Evolutionary conservation across 768 basidiomycete species (phyloP), one percentile per base, ranked within the genome.

Genomic region (Guyanaporus albipodus): DNA sequence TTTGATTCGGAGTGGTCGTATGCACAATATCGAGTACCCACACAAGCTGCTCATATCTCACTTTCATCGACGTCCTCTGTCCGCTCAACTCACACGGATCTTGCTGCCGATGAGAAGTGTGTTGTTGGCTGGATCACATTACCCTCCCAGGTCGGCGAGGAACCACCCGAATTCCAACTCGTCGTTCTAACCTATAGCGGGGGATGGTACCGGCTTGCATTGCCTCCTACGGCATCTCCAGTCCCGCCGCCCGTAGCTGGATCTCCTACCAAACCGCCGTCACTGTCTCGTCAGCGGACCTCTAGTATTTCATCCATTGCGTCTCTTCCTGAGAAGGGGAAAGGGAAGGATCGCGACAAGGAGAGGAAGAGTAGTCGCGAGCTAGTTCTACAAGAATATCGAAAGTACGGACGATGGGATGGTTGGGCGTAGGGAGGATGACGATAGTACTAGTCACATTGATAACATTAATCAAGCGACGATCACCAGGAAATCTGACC

Each of bases 1-100:
- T 93, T 96, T 61, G 83, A 84, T 59, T 93, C 91, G n/a, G 86
- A 93, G 64, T 95, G 92, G 93, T 94, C 92, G 0, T 93, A 95
- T 60, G 90, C 92, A 12, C 87, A 90, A 55, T 96, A 89, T 63
- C 80, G 89, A 34, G 87, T 96, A 60, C 92, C 92, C 3, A 72
- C 85, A 3, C 88, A 91, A 55, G 84, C 85, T 2, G 73, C 91
- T 8, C 90, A 93, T 53, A 85, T 91, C 38, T 84, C 87, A 10
- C 68, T 92, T 27, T 81, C 85, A 11, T 78, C 86, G 3, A 76
- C 81, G n/a, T 75, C 82, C 2, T 63, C 77, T 10, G 66, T 70
- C 40, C 76, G 76, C 49, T 73, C 83, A 3, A 71, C 82, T 6
- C 71, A 76, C 12, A 71, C 73, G 3, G 85, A 84, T 55, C 70